These are phyloP conservation scores for Elsinoe ampelina DNA, from an alignment of 2,329 filamentous ascomycete genomes.

Conservation along the genomic window DNA sequence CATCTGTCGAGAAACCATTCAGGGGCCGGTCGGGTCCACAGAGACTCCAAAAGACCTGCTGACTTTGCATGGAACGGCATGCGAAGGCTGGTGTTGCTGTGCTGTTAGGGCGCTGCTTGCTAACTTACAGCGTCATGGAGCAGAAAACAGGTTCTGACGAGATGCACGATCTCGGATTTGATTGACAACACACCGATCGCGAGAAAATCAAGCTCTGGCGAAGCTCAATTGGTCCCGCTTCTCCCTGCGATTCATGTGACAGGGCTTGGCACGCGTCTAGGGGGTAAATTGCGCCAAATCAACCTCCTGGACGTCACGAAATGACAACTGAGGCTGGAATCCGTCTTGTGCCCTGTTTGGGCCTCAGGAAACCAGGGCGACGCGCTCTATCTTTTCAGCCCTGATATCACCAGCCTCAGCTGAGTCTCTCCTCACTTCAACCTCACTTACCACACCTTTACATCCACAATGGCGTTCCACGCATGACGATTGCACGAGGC, in stretches of 20 bases:
- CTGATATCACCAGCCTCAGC: background rate
- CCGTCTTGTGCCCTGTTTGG: slow-evolving; percentile 2
- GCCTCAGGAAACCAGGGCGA: background rate
- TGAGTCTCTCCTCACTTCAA: background rate
- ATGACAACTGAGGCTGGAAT: slow-evolving; percentile 6
- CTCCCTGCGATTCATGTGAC: slow-evolving; percentile 1
- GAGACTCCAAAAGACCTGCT: too few species aligned
- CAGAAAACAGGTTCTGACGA: background rate
- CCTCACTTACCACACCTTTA: background rate
- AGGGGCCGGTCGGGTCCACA: too few species aligned
- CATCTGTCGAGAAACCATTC: background rate
- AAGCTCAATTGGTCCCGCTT: slow-evolving; percentile 6
- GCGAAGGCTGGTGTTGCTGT: too few species aligned
- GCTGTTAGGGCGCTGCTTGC: background rate
- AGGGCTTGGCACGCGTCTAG: slow-evolving; percentile 5
- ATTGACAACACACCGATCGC: slow-evolving; percentile 2
- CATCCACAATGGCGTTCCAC: background rate
- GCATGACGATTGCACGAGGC: background rate
- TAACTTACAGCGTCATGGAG: background rate
- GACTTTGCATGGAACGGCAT: too few species aligned
- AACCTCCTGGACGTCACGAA: slow-evolving; percentile 1
- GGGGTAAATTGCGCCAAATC: slow-evolving; percentile 2
- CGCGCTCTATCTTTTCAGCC: background rate
- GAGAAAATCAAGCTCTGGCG: slow-evolving; percentile 8
- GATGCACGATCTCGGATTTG: background rate